Conservation (phyloP, 139 green algal genomes). For the Klebsormidium nitens region DNA sequence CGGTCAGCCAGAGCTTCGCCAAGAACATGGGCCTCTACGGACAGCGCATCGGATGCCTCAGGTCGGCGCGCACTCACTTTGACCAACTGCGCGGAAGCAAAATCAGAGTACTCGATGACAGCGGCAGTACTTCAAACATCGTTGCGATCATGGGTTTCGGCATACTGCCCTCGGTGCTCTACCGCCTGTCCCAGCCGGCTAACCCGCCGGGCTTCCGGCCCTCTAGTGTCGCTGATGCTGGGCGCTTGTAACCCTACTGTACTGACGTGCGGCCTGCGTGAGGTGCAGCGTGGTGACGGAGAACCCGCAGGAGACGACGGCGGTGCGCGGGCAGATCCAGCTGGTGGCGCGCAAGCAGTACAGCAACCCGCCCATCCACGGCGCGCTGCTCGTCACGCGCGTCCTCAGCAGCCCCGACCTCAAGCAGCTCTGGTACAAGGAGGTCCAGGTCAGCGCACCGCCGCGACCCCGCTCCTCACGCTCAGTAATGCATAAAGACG, state of each 20-base stretch:
- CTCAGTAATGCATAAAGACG: no score
- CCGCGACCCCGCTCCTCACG: background rate
- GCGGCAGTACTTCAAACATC: no score
- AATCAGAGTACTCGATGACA: no score
- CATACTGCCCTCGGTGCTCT: no score
- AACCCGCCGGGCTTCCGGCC: no score
- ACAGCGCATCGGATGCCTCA: constrained; percentile 47
- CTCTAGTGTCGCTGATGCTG: no score
- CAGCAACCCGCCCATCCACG: constrained; percentile 47
- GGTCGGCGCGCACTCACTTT: constrained; percentile 5
- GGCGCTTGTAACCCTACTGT: no score
- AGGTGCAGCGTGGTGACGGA: constrained; percentile 27
- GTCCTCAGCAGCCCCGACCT: constrained; percentile 42
- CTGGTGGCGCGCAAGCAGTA: constrained; percentile 45
- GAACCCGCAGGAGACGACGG: constrained; percentile 10
- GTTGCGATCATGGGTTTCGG: no score
- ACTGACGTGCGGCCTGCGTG: no score
- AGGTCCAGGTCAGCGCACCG: constrained; percentile 32
- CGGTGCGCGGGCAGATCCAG: constrained; percentile 38
- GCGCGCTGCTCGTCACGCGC: constrained; percentile 32
- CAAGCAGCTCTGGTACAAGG: constrained; percentile 40
- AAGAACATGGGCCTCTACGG: constrained; percentile 75
- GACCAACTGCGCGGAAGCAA: no score
- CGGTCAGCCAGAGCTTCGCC: constrained; percentile 39
- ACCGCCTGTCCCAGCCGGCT: no score